phyloP scores from a whole-genome alignment of 2,329 filamentous ascomycete species.

The Aspergillus proliferans region DNA sequence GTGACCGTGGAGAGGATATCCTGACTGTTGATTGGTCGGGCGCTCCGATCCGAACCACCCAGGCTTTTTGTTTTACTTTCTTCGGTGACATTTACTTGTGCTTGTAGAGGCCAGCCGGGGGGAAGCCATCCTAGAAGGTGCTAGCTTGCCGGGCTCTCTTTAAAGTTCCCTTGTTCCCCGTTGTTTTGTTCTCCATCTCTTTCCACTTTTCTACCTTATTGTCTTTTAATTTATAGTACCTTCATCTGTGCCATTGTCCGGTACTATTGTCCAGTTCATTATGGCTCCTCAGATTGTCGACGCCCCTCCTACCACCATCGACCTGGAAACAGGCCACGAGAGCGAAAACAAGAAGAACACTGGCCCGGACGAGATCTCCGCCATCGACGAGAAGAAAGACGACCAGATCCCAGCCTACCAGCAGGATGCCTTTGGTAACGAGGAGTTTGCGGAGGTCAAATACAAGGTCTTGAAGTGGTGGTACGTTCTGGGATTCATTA shows the following conservation, averaged over 20 bases:
- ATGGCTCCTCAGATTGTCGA: constrained; percentile 12
- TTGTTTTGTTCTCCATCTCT: not conserved
- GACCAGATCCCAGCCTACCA: constrained; percentile 11
- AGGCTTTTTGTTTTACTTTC: no score
- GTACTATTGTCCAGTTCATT: not conserved
- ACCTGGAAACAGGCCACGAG: constrained; percentile 7
- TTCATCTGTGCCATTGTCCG: not conserved
- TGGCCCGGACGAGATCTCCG: constrained; percentile 5
- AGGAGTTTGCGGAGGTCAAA: constrained; percentile 40
- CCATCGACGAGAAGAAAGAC: constrained; percentile 17
- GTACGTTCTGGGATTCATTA: constrained; percentile 8
- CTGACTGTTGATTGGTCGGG: no score
- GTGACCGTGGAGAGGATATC: no score
- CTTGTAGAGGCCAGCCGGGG: no score
- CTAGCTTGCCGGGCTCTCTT: not conserved
- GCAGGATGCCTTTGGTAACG: constrained; percentile 37
- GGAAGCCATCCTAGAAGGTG: no score
- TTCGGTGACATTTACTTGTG: no score
- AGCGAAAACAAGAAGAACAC: constrained; percentile 7
- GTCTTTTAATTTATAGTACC: not conserved
- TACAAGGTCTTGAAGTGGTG: constrained; percentile 48
- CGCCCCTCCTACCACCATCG: constrained; percentile 5
- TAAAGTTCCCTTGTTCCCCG: not conserved
- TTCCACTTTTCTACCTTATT: not conserved
- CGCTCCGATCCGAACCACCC: no score